Evolutionary conservation across 2,329 filamentous ascomycete genomes (phyloP).

Genomic region (Fusarium pseudonygamai): DNA sequence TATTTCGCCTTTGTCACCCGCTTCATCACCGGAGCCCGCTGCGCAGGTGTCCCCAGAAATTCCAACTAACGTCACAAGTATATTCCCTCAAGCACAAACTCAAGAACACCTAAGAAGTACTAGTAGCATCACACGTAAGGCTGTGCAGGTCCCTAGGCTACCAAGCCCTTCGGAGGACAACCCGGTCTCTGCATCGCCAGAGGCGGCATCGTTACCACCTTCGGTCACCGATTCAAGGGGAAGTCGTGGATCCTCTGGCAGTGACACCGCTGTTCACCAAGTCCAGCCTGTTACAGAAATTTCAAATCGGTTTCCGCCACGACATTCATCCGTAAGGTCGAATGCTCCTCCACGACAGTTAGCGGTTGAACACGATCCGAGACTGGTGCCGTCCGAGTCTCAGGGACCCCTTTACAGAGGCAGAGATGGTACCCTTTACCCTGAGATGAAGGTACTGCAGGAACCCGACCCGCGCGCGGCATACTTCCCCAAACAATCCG

Average conservation of each 20-base stretch:
- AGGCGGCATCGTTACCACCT: conserved; percentile 37
- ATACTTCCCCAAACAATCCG: conserved; percentile 50
- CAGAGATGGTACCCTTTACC: conserved; percentile 53
- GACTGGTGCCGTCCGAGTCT: conserved; percentile 47
- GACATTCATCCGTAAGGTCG: conserved; percentile 46
- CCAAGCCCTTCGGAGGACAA: conserved; percentile 38
- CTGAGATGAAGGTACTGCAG: conserved; percentile 51
- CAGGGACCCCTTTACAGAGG: conserved; percentile 49
- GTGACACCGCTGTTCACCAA: conserved; percentile 32
- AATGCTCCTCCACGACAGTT: conserved; percentile 38
- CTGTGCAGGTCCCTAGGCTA: conserved; percentile 32
- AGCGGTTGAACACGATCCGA: conserved; percentile 42
- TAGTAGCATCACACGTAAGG: conserved; percentile 39
- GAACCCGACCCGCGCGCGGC: conserved; percentile 50
- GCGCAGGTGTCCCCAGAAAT: conserved; percentile 51
- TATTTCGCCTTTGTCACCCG: conserved; percentile 57
- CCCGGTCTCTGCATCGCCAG: conserved; percentile 38
- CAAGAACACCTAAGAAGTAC: conserved; percentile 25
- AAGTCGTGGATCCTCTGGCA: conserved; percentile 30
- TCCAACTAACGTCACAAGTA: conserved; percentile 34
- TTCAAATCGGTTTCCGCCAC: conserved; percentile 43
- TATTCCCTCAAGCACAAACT: conserved; percentile 9
- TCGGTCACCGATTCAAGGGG: conserved; percentile 15
- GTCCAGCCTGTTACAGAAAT: conserved; percentile 34
- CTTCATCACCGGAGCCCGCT: conserved; percentile 54